phyloP scores from a whole-genome alignment of 176 grass and related monocot genomes.

The Eleusine indica region DNA sequence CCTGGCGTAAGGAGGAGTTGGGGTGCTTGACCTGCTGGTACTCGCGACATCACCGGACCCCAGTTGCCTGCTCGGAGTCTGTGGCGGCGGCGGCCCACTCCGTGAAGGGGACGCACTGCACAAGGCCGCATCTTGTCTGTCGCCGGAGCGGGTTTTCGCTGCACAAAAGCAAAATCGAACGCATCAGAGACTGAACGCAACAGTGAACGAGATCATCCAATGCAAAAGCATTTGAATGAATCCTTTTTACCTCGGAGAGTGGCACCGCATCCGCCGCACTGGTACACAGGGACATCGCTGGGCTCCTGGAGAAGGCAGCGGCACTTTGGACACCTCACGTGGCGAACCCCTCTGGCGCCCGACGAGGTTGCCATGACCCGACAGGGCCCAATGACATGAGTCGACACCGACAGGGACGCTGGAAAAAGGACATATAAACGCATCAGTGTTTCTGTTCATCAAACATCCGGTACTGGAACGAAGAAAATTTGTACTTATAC shows the following conservation, averaged over 20 bases:
- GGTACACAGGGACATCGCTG: slow-evolving; percentile 55
- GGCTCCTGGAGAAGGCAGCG: slow-evolving; percentile 58
- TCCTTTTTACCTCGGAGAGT: slow-evolving; percentile 66
- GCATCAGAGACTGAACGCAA: slow-evolving; percentile 31
- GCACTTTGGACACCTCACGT: slow-evolving; percentile 83
- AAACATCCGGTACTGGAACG: background rate
- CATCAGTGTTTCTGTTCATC: slow-evolving; percentile 9
- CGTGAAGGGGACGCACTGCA: background rate
- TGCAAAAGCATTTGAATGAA: too few relatives aligned
- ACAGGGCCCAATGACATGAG: slow-evolving; percentile 29
- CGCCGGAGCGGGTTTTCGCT: slow-evolving; percentile 51
- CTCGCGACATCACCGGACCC: slow-evolving; percentile 9
- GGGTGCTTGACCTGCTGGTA: slow-evolving; percentile 11
- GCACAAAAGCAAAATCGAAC: background rate
- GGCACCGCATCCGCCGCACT: slow-evolving; percentile 72
- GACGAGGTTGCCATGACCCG: slow-evolving; percentile 53
- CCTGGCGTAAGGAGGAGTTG: background rate
- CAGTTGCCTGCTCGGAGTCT: background rate
- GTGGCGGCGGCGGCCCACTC: slow-evolving; percentile 2
- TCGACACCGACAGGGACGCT: background rate
- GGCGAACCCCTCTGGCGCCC: slow-evolving; percentile 35
- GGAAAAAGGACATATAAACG: background rate
- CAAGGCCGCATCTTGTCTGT: background rate
- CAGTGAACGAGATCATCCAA: background rate
- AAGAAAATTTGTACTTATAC: background rate